Percentiles rank a stretch among this genome's conserved stretches.
Conservation (phyloP, 331 rosid species). For the Malus hybrid region DNA sequence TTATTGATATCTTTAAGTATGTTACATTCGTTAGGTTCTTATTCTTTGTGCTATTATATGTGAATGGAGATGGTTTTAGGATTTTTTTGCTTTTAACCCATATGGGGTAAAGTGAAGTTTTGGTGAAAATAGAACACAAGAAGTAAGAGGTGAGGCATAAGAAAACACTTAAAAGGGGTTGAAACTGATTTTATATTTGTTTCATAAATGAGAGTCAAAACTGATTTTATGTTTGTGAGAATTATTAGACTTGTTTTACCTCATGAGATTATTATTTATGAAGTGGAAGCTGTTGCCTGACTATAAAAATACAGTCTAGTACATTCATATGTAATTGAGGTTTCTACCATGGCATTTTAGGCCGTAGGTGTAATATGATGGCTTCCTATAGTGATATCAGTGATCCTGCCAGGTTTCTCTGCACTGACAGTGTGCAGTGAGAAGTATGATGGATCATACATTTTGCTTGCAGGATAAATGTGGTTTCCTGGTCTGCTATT, state of each 20-base stretch:
- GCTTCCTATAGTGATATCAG: slow-evolving; percentile 69
- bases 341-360: slow-evolving; percentile 61
- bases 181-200: background rate
- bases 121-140: background rate
- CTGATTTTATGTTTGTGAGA: background rate
- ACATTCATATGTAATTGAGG: slow-evolving; percentile 10
- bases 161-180: background rate
- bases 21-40: background rate
- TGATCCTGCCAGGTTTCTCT: slow-evolving; percentile 99
- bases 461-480: background rate
- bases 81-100: background rate
- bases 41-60: background rate
- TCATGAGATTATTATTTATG: background rate
- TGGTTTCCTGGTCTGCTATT: background rate
- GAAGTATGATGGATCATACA: slow-evolving; percentile 99
- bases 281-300: slow-evolving; percentile 22
- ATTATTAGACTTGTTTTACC: background rate
- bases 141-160: background rate
- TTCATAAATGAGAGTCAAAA: background rate
- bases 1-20: background rate
- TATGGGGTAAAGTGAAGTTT: background rate
- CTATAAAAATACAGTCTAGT: background rate
- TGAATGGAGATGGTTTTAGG: background rate
- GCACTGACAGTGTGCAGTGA: slow-evolving; percentile 99
- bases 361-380: slow-evolving; percentile 49